Conservation (phyloP, 2,329 filamentous ascomycete species). For the Sporothrix brunneoviolacea region DNA sequence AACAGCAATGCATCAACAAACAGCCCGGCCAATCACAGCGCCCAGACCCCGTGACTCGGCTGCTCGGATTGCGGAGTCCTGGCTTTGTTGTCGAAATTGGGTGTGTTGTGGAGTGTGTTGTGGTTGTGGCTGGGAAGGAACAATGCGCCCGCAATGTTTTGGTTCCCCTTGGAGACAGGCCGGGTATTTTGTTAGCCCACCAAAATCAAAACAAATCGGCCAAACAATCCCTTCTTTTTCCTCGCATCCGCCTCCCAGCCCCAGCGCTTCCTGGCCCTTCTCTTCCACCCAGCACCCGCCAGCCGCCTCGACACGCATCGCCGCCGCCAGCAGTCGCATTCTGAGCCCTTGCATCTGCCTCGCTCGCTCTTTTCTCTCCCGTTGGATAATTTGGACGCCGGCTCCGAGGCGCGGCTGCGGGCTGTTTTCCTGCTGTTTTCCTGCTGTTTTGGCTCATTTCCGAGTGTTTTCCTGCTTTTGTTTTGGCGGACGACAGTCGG, state of each 20-base stretch:
- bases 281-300: conserved; percentile 6
- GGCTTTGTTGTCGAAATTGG: conserved; percentile 10
- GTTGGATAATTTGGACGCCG: conserved; percentile 15
- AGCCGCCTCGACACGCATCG: conserved; percentile 6
- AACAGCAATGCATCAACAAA: neutral
- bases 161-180: conserved; percentile 22
- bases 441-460: conserved; percentile 10
- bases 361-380: neutral
- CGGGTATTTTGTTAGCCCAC: conserved; percentile 19
- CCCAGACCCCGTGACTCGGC: conserved; percentile 9
- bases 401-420: conserved; percentile 7
- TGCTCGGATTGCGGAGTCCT: conserved; percentile 3
- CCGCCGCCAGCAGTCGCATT: neutral
- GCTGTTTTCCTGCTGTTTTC: conserved; percentile 1
- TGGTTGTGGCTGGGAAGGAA: conserved; percentile 13
- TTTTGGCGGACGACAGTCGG: conserved; percentile 2
- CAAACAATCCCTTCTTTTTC: conserved; percentile 16
- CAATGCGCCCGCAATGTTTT: conserved; percentile 15
- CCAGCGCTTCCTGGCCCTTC: conserved; percentile 7
- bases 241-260: conserved; percentile 8
- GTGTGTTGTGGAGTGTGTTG: neutral
- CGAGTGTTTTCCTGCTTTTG: conserved; percentile 7
- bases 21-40: conserved; percentile 1
- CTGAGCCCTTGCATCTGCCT: conserved; percentile 2
- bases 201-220: conserved; percentile 23